A percentile compares a stretch with the other conserved stretches of the same genome.
These are phyloP conservation scores for Ascoidea asiatica DNA, from an alignment of 805 yeast species.

Conservation along the genomic window DNA sequence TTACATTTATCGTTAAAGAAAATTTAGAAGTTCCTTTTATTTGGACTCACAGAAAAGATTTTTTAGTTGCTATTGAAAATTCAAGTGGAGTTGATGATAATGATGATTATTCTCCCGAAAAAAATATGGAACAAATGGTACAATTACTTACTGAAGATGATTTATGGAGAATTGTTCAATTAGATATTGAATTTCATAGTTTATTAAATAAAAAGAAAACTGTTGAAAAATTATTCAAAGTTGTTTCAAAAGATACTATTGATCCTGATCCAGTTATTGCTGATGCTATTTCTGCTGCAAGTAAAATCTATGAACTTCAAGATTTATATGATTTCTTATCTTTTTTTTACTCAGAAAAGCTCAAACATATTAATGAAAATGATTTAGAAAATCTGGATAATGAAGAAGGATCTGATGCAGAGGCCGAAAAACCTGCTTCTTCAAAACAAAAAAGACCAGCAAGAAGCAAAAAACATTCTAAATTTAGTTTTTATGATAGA, in stretches of 20 bases:
- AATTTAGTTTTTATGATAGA: conserved; percentile 49
- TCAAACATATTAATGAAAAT: conserved; percentile 24
- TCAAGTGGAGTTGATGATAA: conserved; percentile 11
- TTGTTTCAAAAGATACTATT: conserved; percentile 36
- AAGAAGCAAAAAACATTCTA: conserved; percentile 38
- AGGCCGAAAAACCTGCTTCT: conserved; percentile 12
- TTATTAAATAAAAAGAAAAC: conserved; percentile 59
- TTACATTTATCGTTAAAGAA: conserved; percentile 61
- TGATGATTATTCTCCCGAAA: conserved; percentile 16
- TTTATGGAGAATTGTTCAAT: conserved; percentile 78
- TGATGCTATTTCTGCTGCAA: conserved; percentile 41
- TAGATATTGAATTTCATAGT: conserved; percentile 84
- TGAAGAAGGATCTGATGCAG: conserved; percentile 4
- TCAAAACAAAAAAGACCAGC: conserved; percentile 13
- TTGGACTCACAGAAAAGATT: conserved; percentile 92
- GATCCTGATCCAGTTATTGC: conserved; percentile 48
- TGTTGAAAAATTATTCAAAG: conserved; percentile 40
- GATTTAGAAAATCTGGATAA: conserved; percentile 22
- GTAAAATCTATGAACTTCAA: conserved; percentile 65
- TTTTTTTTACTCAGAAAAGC: conserved; percentile 51
- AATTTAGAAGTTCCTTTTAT: conserved; percentile 87
- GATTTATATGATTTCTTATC: conserved; percentile 76
- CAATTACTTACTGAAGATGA: conserved; percentile 65
- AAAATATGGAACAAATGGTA: conserved; percentile 21
- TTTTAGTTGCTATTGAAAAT: conserved; percentile 46